Evolutionary conservation across 2,329 filamentous ascomycete species (phyloP).

Genomic region (Colletotrichum endophyticum): DNA sequence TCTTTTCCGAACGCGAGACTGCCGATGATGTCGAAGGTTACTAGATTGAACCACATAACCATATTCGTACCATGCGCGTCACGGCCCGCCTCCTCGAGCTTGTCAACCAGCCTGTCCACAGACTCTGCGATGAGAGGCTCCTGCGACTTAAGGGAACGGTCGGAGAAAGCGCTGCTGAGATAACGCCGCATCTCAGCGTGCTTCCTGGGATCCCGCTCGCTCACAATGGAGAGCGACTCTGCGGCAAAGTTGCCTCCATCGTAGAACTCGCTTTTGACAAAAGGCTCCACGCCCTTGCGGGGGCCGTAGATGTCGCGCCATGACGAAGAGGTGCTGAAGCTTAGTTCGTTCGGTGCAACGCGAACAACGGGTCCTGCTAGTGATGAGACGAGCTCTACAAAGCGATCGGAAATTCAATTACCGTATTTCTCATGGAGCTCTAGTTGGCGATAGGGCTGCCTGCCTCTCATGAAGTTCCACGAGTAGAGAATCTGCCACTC

Average conservation of each 20-base stretch:
- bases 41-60: slow-evolving; percentile 28
- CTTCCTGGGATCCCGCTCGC: slow-evolving; percentile 29
- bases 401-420: neutral
- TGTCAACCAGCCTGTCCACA: slow-evolving; percentile 17
- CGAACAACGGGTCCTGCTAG: slow-evolving; percentile 48
- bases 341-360: slow-evolving; percentile 49
- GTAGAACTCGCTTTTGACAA: slow-evolving; percentile 31
- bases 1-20: slow-evolving; percentile 32
- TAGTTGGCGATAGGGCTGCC: neutral
- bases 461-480: neutral
- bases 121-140: slow-evolving; percentile 28
- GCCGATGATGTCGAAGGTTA: slow-evolving; percentile 33
- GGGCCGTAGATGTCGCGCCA: slow-evolving; percentile 47
- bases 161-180: slow-evolving; percentile 34
- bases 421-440: neutral
- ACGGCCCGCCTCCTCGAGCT: slow-evolving; percentile 1
- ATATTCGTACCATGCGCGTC: slow-evolving; percentile 24
- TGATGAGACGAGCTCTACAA: neutral
- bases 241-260: slow-evolving; percentile 29
- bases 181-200: slow-evolving; percentile 31
- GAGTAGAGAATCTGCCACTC: neutral
- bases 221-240: slow-evolving; percentile 28
- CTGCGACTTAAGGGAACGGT: slow-evolving; percentile 31
- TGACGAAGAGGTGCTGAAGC: slow-evolving; percentile 38
- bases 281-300: slow-evolving; percentile 2